Evolutionary conservation across 345 rosid genomes (phyloP).

Genomic region (Eucalyptus regnans): DNA sequence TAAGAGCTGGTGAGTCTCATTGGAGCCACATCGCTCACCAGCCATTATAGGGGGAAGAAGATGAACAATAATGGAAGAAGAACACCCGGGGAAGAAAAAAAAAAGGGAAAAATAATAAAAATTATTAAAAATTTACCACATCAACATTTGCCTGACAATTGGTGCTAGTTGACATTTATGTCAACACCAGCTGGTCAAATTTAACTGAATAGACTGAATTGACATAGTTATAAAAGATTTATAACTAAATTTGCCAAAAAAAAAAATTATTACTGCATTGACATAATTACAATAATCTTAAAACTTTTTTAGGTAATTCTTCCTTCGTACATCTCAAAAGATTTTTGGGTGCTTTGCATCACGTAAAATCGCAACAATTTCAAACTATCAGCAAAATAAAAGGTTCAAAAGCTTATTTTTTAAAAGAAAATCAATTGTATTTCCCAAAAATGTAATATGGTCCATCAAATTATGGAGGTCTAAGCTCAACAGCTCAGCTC

Average conservation of each 20-base stretch:
- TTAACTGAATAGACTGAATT: rapidly evolving
- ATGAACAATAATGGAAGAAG: too few species aligned
- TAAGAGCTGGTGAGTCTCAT: rapidly evolving
- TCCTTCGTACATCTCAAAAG: too few species aligned
- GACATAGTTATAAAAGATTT: too few species aligned
- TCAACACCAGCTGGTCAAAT: rapidly evolving
- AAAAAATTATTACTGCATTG: too few species aligned
- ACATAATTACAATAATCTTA: too few species aligned
- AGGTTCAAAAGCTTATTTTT: too few species aligned
- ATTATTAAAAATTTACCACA: too few species aligned
- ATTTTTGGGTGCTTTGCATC: background rate
- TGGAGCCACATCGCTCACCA: too few species aligned
- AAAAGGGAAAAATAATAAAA: too few species aligned
- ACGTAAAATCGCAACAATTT: background rate
- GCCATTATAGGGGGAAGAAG: too few species aligned
- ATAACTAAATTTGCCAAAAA: rapidly evolving
- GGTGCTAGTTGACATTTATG: too few species aligned
- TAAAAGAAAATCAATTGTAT: background rate
- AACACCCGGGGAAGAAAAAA: too few species aligned
- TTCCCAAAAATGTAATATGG: background rate
- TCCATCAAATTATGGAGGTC: background rate
- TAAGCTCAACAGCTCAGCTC: background rate
- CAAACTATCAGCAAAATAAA: background rate
- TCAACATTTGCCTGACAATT: rapidly evolving
- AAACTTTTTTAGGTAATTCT: rapidly evolving